These are phyloP conservation scores for Pharus latifolius DNA, from an alignment of 176 grass and related monocot species.

Conservation along the genomic window DNA sequence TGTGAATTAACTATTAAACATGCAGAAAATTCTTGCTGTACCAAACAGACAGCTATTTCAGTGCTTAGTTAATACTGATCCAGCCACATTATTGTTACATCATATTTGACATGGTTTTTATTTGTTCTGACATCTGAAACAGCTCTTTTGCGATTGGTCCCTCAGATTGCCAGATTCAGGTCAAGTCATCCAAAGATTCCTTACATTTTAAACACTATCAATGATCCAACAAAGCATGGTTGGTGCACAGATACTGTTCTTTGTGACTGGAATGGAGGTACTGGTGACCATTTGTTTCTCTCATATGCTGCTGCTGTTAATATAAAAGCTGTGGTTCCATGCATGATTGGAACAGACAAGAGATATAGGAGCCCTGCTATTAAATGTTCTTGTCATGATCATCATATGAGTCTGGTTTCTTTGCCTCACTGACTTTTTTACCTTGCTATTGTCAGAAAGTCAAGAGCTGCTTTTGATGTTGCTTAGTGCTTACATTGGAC, in stretches of 20 bases:
- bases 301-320: not conserved
- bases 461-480: not conserved
- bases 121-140: slow-evolving; percentile 16
- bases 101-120: not conserved
- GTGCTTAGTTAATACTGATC: not conserved
- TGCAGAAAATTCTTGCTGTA: not conserved
- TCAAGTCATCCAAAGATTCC: not conserved
- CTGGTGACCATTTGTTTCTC: not conserved
- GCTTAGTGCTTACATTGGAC: not conserved
- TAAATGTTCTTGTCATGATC: not conserved
- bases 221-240: not conserved
- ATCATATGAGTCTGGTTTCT: not conserved
- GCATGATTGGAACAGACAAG: slow-evolving; percentile 29
- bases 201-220: slow-evolving; percentile 1
- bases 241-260: not conserved
- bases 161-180: slow-evolving; percentile 16
- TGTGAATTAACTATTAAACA: not conserved
- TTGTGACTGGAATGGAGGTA: not conserved
- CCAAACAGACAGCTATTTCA: slow-evolving; percentile 2
- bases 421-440: not conserved
- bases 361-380: not conserved
- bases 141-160: not conserved
- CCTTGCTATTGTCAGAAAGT: slow-evolving; percentile 11
- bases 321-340: slow-evolving; percentile 2
- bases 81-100: not conserved